phyloP scores from a whole-genome alignment of 768 basidiomycete genomes.

The Lentinula edodes region DNA sequence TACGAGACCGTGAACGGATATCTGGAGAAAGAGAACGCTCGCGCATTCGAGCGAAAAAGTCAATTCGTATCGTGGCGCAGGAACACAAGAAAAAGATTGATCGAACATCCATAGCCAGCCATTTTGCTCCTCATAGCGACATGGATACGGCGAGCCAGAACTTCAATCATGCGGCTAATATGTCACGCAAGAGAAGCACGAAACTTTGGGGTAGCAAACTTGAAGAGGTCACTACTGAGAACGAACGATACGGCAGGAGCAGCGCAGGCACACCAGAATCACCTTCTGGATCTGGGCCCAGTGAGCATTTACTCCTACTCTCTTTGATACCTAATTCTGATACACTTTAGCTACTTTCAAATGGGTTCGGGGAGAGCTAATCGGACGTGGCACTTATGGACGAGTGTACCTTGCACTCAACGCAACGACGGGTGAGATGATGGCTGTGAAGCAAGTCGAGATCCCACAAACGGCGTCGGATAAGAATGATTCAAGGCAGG shows the following conservation, averaged over 20 bases:
- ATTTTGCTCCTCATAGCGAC: background rate
- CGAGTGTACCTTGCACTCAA: conserved; percentile 95
- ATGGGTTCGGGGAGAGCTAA: conserved; percentile 97
- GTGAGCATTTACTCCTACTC: conserved; percentile 39
- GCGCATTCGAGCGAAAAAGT: conserved; percentile 71
- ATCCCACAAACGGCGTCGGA: conserved; percentile 89
- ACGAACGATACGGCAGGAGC: conserved; percentile 42
- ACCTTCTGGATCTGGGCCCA: conserved; percentile 51
- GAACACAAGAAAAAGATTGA: conserved; percentile 79
- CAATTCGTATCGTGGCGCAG: conserved; percentile 87
- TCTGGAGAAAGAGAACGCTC: conserved; percentile 24
- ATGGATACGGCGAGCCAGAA: conserved; percentile 13
- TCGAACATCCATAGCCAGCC: conserved; percentile 53
- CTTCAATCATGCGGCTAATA: conserved; percentile 36
- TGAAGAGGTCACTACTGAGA: conserved; percentile 83
- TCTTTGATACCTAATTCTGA: conserved; percentile 10
- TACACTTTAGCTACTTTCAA: conserved; percentile 72
- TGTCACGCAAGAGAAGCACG: conserved; percentile 79
- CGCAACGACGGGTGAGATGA: conserved; percentile 96
- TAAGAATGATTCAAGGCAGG: conserved; percentile 81
- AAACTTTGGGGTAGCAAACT: conserved; percentile 93
- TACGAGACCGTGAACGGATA: background rate
- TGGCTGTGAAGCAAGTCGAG: conserved; percentile 99
- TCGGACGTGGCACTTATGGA: conserved; percentile 96
- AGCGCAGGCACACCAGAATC: conserved; percentile 47